Conservation (phyloP, 2,329 filamentous ascomycete genomes). For the Reticulascus tulasneorum region DNA sequence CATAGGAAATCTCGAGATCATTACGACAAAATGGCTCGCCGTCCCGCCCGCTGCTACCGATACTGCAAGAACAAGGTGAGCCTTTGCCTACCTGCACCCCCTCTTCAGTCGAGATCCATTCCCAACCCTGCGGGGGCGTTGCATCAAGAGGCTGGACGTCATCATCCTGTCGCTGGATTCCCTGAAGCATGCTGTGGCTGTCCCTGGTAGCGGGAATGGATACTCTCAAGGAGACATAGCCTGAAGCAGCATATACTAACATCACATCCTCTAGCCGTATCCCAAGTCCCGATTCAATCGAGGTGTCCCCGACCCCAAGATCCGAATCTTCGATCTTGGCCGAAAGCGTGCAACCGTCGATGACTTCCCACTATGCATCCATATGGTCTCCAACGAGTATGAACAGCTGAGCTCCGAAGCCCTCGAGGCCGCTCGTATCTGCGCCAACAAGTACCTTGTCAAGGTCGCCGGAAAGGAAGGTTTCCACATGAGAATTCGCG, state of each 20-base stretch:
- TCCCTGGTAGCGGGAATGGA: too few species aligned
- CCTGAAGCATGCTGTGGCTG: too few species aligned
- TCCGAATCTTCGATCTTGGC: constrained; percentile 98
- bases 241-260: not conserved
- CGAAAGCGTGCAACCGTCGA: constrained; percentile 98
- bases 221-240: not conserved
- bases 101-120: too few species aligned
- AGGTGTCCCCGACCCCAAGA: constrained; percentile 83
- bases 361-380: constrained; percentile 98
- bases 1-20: constrained; percentile 30
- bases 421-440: constrained; percentile 99
- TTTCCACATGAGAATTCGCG: constrained; percentile 75
- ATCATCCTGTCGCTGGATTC: too few species aligned
- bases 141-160: not conserved
- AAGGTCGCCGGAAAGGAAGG: constrained; percentile 69
- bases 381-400: constrained; percentile 99
- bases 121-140: too few species aligned
- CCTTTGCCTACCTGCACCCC: constrained; percentile 1
- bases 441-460: constrained; percentile 96
- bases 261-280: constrained; percentile 66
- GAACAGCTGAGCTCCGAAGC: constrained; percentile 99
- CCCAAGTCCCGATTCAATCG: constrained; percentile 99
- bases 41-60: constrained; percentile 98
- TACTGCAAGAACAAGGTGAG: constrained; percentile 99
- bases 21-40: constrained; percentile 93